A percentile compares a stretch with the other conserved stretches of the same genome.
These are phyloP conservation scores for Neckera pumila DNA, from an alignment of 225 moss, liverwort and hornwort genomes.

Conservation along the genomic window DNA sequence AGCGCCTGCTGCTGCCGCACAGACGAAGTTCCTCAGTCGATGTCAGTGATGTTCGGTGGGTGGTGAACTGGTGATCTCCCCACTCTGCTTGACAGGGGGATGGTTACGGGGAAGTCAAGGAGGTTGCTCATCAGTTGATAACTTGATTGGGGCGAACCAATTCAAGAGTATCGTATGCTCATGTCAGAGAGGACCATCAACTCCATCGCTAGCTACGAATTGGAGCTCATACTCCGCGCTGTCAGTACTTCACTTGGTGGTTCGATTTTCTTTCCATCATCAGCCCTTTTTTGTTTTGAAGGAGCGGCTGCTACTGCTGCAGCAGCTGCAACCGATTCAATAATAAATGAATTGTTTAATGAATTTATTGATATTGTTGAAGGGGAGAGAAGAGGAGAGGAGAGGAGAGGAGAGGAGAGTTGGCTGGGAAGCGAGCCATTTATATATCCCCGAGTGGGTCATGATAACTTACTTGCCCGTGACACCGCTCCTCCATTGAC, in stretches of 20 bases:
- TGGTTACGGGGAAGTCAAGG: slow-evolving; percentile 7
- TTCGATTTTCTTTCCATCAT: not conserved
- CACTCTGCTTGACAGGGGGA: not conserved
- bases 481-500: not conserved
- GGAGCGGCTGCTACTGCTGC: not conserved
- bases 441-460: not conserved
- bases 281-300: not conserved
- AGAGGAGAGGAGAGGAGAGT: too few relatives aligned
- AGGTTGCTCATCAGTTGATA: slow-evolving; percentile 10
- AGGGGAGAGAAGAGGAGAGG: not conserved
- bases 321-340: not conserved
- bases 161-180: not conserved
- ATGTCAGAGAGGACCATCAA: not conserved
- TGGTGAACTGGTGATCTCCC: slow-evolving; percentile 16
- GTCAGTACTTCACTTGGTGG: not conserved
- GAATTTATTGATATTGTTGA: not conserved
- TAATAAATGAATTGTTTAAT: not conserved
- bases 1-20: not conserved
- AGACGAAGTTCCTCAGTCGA: not conserved
- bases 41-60: slow-evolving; percentile 32
- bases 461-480: not conserved
- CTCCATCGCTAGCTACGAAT: not conserved
- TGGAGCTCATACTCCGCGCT: not conserved
- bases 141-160: slow-evolving; percentile 15
- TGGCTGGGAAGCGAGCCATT: not conserved